Percentiles rank a stretch among this genome's conserved stretches.
phyloP scores from a whole-genome alignment of 352 stramenopile genomes.

The Phytophthora pistaciae region DNA sequence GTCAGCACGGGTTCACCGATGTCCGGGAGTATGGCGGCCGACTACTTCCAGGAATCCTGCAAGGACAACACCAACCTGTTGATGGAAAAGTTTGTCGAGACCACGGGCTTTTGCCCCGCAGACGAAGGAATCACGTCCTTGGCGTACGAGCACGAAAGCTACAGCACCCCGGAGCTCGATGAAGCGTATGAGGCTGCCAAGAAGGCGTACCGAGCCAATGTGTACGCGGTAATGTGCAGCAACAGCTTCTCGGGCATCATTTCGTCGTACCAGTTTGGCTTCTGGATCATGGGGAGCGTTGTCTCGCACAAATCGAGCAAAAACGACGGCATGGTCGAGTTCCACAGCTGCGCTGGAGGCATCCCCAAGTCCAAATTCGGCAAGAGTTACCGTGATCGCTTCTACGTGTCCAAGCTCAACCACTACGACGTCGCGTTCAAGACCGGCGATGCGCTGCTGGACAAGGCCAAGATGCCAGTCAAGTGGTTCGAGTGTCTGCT shows the following conservation, averaged over 20 bases:
- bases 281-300: conserved; percentile 30
- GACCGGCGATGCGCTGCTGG: conserved; percentile 42
- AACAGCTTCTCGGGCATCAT: conserved; percentile 41
- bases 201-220: conserved; percentile 37
- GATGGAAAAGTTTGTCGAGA: conserved; percentile 32
- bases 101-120: conserved; percentile 44
- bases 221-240: conserved; percentile 50
- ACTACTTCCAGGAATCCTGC: conserved; percentile 44
- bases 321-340: conserved; percentile 43
- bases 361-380: conserved; percentile 41
- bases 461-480: conserved; percentile 42
- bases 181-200: conserved; percentile 38
- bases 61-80: conserved; percentile 28
- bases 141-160: conserved; percentile 37
- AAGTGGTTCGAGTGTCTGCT: conserved; percentile 59
- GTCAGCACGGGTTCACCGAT: conserved; percentile 38
- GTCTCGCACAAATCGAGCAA: conserved; percentile 40
- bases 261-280: conserved; percentile 32
- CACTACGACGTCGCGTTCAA: conserved; percentile 51
- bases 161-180: conserved; percentile 27
- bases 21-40: conserved; percentile 37
- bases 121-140: conserved; percentile 39
- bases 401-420: conserved; percentile 42
- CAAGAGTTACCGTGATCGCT: conserved; percentile 33
- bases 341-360: conserved; percentile 39